phyloP scores from a whole-genome alignment of 345 rosid genomes.

The Citrus maxima region DNA sequence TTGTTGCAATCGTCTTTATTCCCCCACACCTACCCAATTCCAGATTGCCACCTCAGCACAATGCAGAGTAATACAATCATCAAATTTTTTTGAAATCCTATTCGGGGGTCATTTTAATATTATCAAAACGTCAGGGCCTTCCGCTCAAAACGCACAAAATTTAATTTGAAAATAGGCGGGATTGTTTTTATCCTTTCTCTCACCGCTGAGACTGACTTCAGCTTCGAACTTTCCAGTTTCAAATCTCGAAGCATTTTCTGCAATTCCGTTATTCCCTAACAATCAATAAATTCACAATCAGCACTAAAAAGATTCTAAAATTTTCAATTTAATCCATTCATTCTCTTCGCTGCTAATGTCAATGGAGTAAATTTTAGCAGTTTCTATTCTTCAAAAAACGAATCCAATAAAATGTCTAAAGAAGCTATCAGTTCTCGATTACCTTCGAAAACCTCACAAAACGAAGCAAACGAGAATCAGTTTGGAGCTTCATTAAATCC shows the following conservation, averaged over 20 bases:
- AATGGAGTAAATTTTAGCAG: background rate
- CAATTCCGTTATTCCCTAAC: background rate
- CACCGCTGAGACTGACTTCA: background rate
- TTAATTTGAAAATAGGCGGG: slow-evolving; percentile 17
- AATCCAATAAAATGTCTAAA: slow-evolving; percentile 3
- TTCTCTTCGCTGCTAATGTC: background rate
- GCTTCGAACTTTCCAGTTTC: slow-evolving; percentile 3
- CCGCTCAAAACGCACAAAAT: background rate
- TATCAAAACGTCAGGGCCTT: background rate
- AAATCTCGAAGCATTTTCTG: slow-evolving; percentile 4
- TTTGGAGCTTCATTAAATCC: slow-evolving; percentile 35
- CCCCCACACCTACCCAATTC: background rate
- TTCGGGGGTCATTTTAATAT: background rate
- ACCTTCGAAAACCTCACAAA: slow-evolving; percentile 19
- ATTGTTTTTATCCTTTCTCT: background rate
- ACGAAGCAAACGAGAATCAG: slow-evolving; percentile 64
- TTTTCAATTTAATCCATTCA: too few relatives aligned
- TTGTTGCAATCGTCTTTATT: background rate
- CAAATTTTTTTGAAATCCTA: background rate
- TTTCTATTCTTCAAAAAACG: background rate
- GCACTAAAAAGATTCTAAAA: too few relatives aligned
- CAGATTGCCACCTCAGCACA: background rate
- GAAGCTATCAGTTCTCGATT: slow-evolving; percentile 28
- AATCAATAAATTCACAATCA: too few relatives aligned
- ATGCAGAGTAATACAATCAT: background rate